These are phyloP conservation scores for Leccinum obscurum DNA, from an alignment of 768 basidiomycete species.

Conservation along the genomic window DNA sequence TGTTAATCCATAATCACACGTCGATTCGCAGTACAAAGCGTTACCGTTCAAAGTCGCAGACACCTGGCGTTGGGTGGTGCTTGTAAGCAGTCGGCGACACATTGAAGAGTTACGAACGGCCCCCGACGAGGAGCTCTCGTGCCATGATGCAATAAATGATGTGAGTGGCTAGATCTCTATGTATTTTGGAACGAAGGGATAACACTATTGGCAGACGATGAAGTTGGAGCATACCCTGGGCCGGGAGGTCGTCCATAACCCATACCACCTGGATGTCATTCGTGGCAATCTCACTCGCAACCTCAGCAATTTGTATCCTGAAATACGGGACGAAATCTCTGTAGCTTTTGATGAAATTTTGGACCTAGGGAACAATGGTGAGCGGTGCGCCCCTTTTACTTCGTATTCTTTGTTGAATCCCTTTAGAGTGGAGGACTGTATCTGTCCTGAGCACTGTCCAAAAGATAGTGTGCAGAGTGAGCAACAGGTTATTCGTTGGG, in stretches of 20 bases:
- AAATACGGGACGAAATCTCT: not conserved
- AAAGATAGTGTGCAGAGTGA: not conserved
- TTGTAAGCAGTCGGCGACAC: not conserved
- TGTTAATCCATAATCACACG: not conserved
- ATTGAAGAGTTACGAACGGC: conserved; percentile 33
- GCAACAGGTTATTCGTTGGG: not conserved
- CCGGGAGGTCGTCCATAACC: conserved; percentile 27
- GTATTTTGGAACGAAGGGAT: not conserved
- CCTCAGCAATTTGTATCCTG: too few species aligned
- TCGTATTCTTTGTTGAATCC: not conserved
- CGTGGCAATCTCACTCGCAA: too few species aligned
- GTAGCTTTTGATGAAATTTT: too few species aligned
- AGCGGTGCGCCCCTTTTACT: not conserved
- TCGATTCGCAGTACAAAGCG: not conserved
- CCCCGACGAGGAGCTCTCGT: conserved; percentile 41
- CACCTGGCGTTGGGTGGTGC: too few species aligned
- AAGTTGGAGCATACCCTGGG: conserved; percentile 42
- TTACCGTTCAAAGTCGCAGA: not conserved
- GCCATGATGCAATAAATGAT: conserved; percentile 25
- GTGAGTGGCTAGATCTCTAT: too few species aligned
- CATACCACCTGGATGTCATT: conserved; percentile 32
- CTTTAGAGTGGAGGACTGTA: not conserved
- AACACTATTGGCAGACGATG: conserved; percentile 29
- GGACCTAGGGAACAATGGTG: not conserved
- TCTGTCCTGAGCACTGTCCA: not conserved